phyloP scores from a whole-genome alignment of 2,329 filamentous ascomycete genomes.

The Fusarium sulawesiense region DNA sequence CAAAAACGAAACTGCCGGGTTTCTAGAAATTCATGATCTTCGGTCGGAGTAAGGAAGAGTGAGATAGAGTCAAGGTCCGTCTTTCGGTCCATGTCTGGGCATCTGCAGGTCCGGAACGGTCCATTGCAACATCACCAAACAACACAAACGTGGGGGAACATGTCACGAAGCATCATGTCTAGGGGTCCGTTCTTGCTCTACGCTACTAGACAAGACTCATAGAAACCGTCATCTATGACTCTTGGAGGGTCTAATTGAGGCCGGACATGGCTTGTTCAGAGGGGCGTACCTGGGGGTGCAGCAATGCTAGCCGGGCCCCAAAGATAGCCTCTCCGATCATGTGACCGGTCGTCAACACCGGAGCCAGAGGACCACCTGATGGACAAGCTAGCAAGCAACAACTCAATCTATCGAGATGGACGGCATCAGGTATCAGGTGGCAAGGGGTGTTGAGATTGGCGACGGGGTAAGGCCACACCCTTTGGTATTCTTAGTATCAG shows the following conservation, averaged over 20 bases:
- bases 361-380: slow-evolving; percentile 31
- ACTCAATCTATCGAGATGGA: slow-evolving; percentile 31
- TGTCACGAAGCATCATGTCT: background rate
- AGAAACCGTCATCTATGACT: slow-evolving; percentile 33
- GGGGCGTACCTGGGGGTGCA: slow-evolving; percentile 17
- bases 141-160: slow-evolving; percentile 29
- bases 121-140: slow-evolving; percentile 24
- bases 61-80: background rate
- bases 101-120: slow-evolving; percentile 32
- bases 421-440: slow-evolving; percentile 36
- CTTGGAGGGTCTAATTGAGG: slow-evolving; percentile 29
- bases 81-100: slow-evolving; percentile 5
- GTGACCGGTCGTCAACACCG: slow-evolving; percentile 31
- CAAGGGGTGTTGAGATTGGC: slow-evolving; percentile 28
- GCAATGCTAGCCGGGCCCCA: slow-evolving; percentile 29
- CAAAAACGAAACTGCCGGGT: background rate
- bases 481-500: slow-evolving; percentile 33
- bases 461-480: slow-evolving; percentile 20
- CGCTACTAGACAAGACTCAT: slow-evolving; percentile 11
- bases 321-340: slow-evolving; percentile 36
- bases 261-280: slow-evolving; percentile 32
- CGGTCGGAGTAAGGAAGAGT: background rate
- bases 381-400: slow-evolving; percentile 21
- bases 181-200: background rate
- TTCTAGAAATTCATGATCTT: slow-evolving; percentile 21